phyloP scores from a whole-genome alignment of 2,329 filamentous ascomycete species.

The Colletotrichum lini region DNA sequence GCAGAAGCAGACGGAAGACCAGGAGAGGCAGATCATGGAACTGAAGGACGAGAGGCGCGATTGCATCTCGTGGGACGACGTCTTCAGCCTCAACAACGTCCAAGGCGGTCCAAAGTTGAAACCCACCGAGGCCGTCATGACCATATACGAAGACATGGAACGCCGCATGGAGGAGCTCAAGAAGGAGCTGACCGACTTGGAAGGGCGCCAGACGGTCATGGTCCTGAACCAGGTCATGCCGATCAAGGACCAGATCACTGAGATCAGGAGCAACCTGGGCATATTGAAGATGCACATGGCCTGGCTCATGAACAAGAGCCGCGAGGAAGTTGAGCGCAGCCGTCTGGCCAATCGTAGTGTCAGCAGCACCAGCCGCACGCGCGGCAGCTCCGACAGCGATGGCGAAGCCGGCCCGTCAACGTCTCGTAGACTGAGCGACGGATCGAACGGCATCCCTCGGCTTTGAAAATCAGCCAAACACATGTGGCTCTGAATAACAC shows the following conservation, averaged over 20 bases:
- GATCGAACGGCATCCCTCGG: conserved; percentile 53
- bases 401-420: conserved; percentile 42
- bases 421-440: conserved; percentile 49
- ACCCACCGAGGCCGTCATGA: conserved; percentile 44
- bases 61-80: conserved; percentile 40
- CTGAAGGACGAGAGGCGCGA: conserved; percentile 46
- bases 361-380: conserved; percentile 45
- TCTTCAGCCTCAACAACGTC: conserved; percentile 37
- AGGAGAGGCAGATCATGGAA: conserved; percentile 54
- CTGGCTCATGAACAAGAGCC: conserved; percentile 69
- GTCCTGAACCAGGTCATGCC: conserved; percentile 74
- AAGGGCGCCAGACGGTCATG: conserved; percentile 73
- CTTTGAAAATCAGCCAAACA: conserved; percentile 46
- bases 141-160: conserved; percentile 44
- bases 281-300: conserved; percentile 73
- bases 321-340: conserved; percentile 58
- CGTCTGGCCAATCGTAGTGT: conserved; percentile 48
- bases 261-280: conserved; percentile 70
- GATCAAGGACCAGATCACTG: conserved; percentile 74
- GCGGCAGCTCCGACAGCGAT: conserved; percentile 46
- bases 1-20: conserved; percentile 51
- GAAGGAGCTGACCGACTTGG: conserved; percentile 70
- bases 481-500: background rate
- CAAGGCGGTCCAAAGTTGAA: conserved; percentile 38
- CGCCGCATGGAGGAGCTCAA: conserved; percentile 68